Conservation (phyloP, 805 yeast species). For the Saturnispora mendoncae region DNA sequence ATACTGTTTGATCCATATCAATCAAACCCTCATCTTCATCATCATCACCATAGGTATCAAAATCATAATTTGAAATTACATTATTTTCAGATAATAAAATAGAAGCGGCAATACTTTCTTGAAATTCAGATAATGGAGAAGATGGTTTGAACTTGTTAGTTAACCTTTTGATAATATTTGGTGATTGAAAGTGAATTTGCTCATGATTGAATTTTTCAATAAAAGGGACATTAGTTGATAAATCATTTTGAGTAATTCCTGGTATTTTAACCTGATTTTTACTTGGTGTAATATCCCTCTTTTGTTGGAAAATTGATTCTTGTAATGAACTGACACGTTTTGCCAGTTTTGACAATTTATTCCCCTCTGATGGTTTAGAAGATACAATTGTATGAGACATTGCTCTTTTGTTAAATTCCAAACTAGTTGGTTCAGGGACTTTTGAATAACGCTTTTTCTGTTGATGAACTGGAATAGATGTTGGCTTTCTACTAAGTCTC, state of each 20-base stretch:
- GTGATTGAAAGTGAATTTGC: neutral
- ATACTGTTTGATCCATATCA: neutral
- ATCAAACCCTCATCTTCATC: neutral
- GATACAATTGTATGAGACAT: neutral
- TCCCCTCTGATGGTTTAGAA: neutral
- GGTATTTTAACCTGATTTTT: too few species aligned
- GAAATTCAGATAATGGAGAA: neutral
- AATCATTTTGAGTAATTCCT: too few species aligned
- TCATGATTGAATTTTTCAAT: neutral
- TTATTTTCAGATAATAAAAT: too few species aligned
- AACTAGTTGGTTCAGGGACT: constrained; percentile 5
- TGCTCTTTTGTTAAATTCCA: constrained; percentile 3
- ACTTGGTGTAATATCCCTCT: neutral
- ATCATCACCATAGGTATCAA: neutral
- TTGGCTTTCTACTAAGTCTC: neutral
- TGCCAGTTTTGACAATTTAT: constrained; percentile 1
- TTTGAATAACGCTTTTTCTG: constrained; percentile 4
- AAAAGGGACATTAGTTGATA: neutral
- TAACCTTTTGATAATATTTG: neutral
- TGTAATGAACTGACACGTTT: constrained; percentile 7
- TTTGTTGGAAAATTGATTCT: constrained; percentile 1
- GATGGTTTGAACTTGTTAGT: neutral
- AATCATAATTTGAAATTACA: too few species aligned
- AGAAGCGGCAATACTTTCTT: too few species aligned
- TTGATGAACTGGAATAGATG: neutral